Evolutionary conservation across 352 stramenopile genomes (phyloP).

Genomic region (Elongisporangium prolatum): DNA sequence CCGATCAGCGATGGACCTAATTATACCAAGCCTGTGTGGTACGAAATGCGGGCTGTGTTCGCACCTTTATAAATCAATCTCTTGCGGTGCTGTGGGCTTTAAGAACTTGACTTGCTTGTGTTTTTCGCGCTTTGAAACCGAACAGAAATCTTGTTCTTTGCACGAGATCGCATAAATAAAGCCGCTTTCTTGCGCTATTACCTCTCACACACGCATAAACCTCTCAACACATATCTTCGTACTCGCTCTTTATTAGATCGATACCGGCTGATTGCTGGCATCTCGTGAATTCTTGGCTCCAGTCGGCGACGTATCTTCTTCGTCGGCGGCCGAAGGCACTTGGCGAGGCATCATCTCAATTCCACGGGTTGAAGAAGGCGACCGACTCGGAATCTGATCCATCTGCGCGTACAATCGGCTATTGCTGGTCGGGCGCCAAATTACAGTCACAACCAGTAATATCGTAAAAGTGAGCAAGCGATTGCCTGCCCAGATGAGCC

Average conservation of each 20-base stretch:
- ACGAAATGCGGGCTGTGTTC: background rate
- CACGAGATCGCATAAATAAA: background rate
- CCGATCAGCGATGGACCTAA: background rate
- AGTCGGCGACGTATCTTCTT: slow-evolving; percentile 15
- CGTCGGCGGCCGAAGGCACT: slow-evolving; percentile 45
- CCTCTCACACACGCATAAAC: background rate
- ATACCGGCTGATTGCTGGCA: background rate
- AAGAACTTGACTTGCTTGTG: background rate
- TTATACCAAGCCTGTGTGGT: background rate
- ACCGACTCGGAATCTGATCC: slow-evolving; percentile 71
- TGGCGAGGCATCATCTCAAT: slow-evolving; percentile 52
- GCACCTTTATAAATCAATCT: background rate
- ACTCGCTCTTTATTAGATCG: background rate
- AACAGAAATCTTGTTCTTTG: background rate
- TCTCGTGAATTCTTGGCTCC: background rate
- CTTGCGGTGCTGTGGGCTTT: background rate
- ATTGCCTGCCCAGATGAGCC: slow-evolving; percentile 76
- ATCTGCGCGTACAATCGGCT: slow-evolving; percentile 69
- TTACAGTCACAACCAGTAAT: slow-evolving; percentile 56
- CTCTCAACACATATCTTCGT: background rate
- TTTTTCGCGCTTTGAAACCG: background rate
- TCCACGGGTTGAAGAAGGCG: slow-evolving; percentile 34
- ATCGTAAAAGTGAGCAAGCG: slow-evolving; percentile 66
- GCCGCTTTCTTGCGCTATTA: background rate
- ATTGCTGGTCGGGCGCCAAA: slow-evolving; percentile 71